Percentiles rank a stretch among this genome's conserved stretches.
phyloP scores from a whole-genome alignment of 169 alveolate species.

The Cryptosporidium andersoni region DNA sequence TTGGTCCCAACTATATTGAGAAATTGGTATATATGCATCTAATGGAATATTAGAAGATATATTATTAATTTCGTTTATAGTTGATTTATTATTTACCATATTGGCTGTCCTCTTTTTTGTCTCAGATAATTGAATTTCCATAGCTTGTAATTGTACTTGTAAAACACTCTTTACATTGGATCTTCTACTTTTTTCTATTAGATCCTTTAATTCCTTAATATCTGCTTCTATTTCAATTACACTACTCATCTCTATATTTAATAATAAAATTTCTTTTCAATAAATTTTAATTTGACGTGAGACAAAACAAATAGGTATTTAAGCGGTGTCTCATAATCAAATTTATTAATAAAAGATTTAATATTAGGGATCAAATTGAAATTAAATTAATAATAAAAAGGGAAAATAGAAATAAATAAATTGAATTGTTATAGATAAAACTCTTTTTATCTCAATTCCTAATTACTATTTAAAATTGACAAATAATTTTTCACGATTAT shows the following conservation, averaged over 20 bases:
- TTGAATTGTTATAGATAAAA: neutral
- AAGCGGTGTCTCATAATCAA: neutral
- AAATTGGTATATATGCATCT: constrained; percentile 72
- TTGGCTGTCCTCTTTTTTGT: neutral
- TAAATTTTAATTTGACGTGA: neutral
- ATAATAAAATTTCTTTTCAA: neutral
- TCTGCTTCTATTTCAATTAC: constrained; percentile 52
- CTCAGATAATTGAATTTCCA: neutral
- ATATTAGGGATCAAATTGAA: neutral
- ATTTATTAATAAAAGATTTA: neutral
- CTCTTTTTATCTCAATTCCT: neutral
- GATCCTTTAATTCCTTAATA: constrained; percentile 42
- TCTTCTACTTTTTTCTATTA: constrained; percentile 44
- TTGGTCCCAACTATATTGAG: constrained; percentile 75
- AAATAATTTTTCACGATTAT: constrained; percentile 23
- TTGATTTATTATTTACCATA: neutral
- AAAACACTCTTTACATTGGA: constrained; percentile 48
- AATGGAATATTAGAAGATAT: constrained; percentile 6
- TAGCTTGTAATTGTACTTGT: neutral
- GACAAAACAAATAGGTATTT: neutral
- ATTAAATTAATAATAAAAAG: neutral
- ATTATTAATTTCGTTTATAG: neutral
- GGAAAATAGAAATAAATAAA: constrained; percentile 3
- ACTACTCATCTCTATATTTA: constrained; percentile 18
- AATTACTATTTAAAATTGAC: constrained; percentile 24